Base-by-base conservation (phyloP, 345 rosid genomes). In the Cardamine resedifolia region DNA sequence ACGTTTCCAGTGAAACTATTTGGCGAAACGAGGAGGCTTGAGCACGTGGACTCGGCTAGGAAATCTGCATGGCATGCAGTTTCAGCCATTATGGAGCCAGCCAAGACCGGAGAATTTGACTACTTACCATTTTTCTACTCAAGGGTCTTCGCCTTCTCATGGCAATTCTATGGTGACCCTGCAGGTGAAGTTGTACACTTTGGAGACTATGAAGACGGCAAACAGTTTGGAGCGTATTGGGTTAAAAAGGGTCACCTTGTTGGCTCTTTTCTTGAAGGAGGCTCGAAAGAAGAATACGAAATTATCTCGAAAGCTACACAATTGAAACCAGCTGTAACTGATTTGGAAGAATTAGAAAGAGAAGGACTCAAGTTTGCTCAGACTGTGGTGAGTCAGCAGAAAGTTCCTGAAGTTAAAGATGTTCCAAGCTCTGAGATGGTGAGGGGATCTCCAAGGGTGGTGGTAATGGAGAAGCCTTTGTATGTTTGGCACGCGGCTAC, bases 121-220 rank as follows among this genome's bases (percentile, higher is more conserved):
- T 91, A 90, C 83, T 80, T 90, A 19, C 98, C 99, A 4, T 95
- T 90, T 84, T 91, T 91, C 87, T 91, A 95, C 84, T 95, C 98
- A 65, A 81, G 96, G 78, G 83, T 90, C 70, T 91, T 95, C 44
- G 68, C 94, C 41, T 76, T 91, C 61, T 95, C 96, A 2, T 95
- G 98, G 96, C 97, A 92, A 68, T 91, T 88, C 53, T 95, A 91
- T n/a, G 98, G 98, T 41, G 98, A 95, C 83, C 87, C 80, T 45
- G 77, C 43, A 7, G 97, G 98, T 30, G 96, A 91, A 80, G 89
- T 77, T 20, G 83, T 95, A 58, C 96, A 95, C 82, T 95, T 83
- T 58, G 99, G 98, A 16, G 92, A 95, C 74, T 90, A 78, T 80
- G 79, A 76, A 70, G 74, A 82, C 0, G 96, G 96, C 11, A 81